phyloP scores from a whole-genome alignment of 148 eudicot species.

The Diospyros lotus region DNA sequence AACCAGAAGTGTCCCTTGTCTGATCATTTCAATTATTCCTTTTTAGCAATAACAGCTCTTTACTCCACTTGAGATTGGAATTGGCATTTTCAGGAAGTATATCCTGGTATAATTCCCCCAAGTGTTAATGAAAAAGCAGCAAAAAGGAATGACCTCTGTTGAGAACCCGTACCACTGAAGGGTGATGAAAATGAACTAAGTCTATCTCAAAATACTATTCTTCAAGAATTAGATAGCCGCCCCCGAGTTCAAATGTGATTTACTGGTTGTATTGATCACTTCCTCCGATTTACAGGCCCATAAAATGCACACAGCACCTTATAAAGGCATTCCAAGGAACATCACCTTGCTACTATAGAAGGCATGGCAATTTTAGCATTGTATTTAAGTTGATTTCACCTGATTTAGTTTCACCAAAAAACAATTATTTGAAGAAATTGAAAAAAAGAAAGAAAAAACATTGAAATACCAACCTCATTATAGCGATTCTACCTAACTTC shows the following conservation, averaged over 20 bases:
- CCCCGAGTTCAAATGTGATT: background rate
- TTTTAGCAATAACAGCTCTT: background rate
- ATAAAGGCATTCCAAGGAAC: background rate
- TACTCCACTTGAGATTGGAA: background rate
- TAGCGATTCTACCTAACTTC: background rate
- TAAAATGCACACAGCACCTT: background rate
- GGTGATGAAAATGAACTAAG: background rate
- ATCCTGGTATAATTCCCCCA: background rate
- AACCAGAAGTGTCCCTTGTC: background rate
- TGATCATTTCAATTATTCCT: background rate
- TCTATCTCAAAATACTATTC: background rate
- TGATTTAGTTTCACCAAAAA: background rate
- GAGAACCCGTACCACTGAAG: background rate
- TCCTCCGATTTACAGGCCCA: background rate
- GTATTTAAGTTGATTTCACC: constrained; percentile 1
- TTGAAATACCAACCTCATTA: background rate
- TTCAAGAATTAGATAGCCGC: background rate
- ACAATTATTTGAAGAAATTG: background rate
- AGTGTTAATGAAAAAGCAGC: background rate
- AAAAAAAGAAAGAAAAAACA: background rate
- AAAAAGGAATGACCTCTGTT: background rate
- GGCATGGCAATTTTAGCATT: background rate
- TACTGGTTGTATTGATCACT: background rate
- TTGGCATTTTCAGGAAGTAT: background rate
- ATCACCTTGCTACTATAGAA: background rate